Evolutionary conservation across 148 eudicot genomes (phyloP).

Genomic region (Polygonum aviculare): DNA sequence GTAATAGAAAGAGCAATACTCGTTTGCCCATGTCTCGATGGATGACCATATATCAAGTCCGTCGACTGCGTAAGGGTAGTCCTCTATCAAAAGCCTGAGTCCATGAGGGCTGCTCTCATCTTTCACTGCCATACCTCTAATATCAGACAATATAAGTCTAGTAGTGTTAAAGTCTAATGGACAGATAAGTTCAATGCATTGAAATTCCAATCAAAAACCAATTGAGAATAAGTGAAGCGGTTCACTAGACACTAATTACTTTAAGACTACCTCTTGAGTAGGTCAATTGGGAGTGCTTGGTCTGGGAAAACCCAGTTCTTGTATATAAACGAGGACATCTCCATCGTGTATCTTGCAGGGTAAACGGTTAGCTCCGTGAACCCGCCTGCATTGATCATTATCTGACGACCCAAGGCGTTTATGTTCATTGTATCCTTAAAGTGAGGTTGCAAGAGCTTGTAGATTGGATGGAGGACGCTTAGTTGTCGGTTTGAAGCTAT

Average conservation of each 20-base stretch:
- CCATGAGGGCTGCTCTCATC: slow-evolving; percentile 54
- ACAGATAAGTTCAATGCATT: no score
- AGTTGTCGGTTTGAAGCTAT: slow-evolving; percentile 61
- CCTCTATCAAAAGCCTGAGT: slow-evolving; percentile 53
- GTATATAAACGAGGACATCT: slow-evolving; percentile 56
- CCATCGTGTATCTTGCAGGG: slow-evolving; percentile 64
- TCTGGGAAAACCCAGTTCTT: slow-evolving; percentile 61
- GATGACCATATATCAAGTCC: slow-evolving; percentile 80
- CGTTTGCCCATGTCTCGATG: slow-evolving; percentile 53
- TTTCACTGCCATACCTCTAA: slow-evolving; percentile 64
- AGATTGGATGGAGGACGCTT: slow-evolving; percentile 73
- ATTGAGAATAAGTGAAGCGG: no score
- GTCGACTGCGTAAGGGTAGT: slow-evolving; percentile 75
- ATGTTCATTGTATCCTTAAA: slow-evolving; percentile 69
- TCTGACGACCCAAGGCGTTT: slow-evolving; percentile 70
- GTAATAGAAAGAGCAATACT: slow-evolving; percentile 60
- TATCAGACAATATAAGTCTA: background rate
- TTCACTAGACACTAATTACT: no score
- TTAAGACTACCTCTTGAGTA: slow-evolving; percentile 46
- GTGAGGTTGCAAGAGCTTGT: slow-evolving; percentile 74
- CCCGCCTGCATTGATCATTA: slow-evolving; percentile 66
- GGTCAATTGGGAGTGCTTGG: slow-evolving; percentile 67
- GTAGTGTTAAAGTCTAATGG: background rate
- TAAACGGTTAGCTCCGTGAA: slow-evolving; percentile 65
- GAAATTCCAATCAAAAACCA: no score